Base-by-base conservation (phyloP, 192 early-diverging fungal genomes). In the Borealophlyctis nickersoniae region DNA sequence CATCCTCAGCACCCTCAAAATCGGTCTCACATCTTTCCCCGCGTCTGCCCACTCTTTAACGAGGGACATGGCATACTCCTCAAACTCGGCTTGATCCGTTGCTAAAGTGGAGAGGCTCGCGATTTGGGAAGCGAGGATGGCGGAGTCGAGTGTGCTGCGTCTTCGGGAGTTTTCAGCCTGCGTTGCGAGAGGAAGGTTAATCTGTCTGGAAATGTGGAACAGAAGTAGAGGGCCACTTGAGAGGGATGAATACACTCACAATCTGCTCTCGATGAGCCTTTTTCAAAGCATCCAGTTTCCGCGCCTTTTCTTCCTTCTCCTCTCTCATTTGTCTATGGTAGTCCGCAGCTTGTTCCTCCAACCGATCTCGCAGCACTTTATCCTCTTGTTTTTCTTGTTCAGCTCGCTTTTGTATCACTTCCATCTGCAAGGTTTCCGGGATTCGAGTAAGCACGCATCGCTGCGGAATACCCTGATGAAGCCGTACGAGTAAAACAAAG, bases 1-100 rank as follows among this genome's bases (percentile, higher is more conserved):
- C 39, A 13, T 45, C 19, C 58, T 62, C 35, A 71, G 36, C 16
- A 66, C 61, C 31, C 63, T 34, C 24, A 76, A 26, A 29, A 80
- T 60, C 2, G 78, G 78, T 1, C 23, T 55, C 2, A 74, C 66
- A 53, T 80, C 70, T 53, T 67, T 73, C 3, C 74, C 72, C 23
- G 56, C 60, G n/a, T 13, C 36, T 24, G 48, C 24, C 69, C 75
- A 80, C 52, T 74, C 62, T 3, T 62, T 7, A 5, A 80, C 49
- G 16, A 60, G 55, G 11, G 52, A 51, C 2, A 52, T 11, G 0
- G 78, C 74, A 33, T 76, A 76, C 13, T 45, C 45, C 3, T 76
- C 66, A 50, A 76, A 76, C 35, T 64, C 56, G 3, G 22, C 69
- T 50, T 78, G 64, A 4, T 71, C 66, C 51, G 23, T 71, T 30